phyloP scores from a whole-genome alignment of 2,329 filamentous ascomycete species.

The Aureobasidium zeae region DNA sequence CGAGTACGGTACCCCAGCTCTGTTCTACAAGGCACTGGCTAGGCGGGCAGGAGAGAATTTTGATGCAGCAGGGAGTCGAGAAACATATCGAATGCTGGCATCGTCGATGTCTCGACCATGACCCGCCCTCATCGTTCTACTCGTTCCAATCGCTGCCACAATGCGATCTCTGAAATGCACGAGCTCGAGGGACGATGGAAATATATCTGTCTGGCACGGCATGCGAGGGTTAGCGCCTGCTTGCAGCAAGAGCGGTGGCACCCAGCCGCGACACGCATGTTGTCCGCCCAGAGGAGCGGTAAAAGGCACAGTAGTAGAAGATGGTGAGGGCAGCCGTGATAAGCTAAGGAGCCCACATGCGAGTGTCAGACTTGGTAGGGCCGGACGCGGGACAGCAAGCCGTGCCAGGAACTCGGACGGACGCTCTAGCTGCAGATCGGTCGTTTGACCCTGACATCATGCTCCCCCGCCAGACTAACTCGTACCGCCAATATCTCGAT shows the following conservation, averaged over 20 bases:
- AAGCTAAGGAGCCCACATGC: conserved; percentile 7
- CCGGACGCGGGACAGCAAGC: not conserved
- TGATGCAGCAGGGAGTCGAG: conserved; percentile 4
- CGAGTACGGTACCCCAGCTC: too few relatives aligned
- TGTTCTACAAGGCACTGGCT: too few relatives aligned
- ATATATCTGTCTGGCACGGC: not conserved
- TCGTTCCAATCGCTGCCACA: conserved; percentile 7
- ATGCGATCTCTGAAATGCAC: not conserved
- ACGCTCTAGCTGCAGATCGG: conserved; percentile 9
- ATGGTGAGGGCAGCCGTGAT: conserved; percentile 11
- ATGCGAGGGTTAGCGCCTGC: conserved; percentile 1
- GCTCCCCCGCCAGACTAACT: conserved; percentile 11
- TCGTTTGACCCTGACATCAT: conserved; percentile 14
- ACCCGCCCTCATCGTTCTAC: not conserved
- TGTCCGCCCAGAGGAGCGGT: conserved; percentile 4
- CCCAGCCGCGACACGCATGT: conserved; percentile 5
- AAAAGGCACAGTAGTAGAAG: not conserved
- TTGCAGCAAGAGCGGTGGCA: not conserved
- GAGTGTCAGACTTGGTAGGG: conserved; percentile 8
- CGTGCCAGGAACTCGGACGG: not conserved
- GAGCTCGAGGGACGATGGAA: not conserved
- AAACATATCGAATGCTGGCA: conserved; percentile 2
- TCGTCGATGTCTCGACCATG: conserved; percentile 8
- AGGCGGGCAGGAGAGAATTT: too few relatives aligned
- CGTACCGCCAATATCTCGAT: conserved; percentile 12